Evolutionary conservation across 805 yeast genomes (phyloP), one percentile per base, ranked within the genome.

Genomic region (Suhomyces sp.): DNA sequence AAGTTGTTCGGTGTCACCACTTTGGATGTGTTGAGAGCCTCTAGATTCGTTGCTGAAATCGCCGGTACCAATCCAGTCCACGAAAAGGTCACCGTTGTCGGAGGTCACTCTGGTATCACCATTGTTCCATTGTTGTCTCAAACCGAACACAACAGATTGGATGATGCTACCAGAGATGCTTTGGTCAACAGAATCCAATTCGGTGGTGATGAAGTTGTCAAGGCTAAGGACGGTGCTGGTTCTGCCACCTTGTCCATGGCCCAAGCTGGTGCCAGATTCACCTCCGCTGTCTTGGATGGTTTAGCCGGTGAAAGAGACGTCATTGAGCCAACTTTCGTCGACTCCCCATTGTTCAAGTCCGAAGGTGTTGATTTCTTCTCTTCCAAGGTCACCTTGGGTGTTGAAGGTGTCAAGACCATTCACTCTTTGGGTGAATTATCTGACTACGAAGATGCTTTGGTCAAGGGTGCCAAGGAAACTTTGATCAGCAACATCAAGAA

Each of bases 361-460:
- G 96, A 90, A 74, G 98, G 98, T 61, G 85, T 93, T 56, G 91
- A 88, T 46, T 93, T 90, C 85, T 93, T 93, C 76, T 88, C 98
- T 36, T 83, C 96, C 51, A 83, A 81, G 70, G 95, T 93, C 50
- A 85, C 95, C 53, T 81, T 91, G 58, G 98, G 98, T 51, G 83
- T 82, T 59, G 77, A 83, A 47, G 97, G 97, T 81, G 86, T 84
- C 50, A 77, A 79, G 65, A 74, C 79, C 65, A 71, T 88, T 60
- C 95, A 86, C 74, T 71, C 74, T 40, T 72, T 93, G 56, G 95
- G 95, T 57, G 65, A 70, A 48, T 64, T 88, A 56, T 71, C 83
- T 39, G 70, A 68, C 50, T 83, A 81, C 65, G 98, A 93, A 78
- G 83, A 84, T 70, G 83, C 78, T 61, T 77, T 91, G 72, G 76